Evolutionary conservation across 73 alveolate genomes (phyloP), one percentile per base, ranked within the genome.

Genomic region (Tetrahymena borealis): DNA sequence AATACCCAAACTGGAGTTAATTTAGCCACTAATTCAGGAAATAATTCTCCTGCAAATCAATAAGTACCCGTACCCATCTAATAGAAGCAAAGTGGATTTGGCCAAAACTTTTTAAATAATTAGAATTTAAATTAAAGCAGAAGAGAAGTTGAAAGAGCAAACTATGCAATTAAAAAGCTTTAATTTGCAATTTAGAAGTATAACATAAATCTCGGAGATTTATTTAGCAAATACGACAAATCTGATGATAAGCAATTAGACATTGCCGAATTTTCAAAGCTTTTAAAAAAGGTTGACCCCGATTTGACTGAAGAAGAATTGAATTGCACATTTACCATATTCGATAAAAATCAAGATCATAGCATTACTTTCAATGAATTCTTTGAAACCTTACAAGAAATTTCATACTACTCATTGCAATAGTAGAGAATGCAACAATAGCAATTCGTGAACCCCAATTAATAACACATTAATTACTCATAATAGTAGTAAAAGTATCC

Each of bases 201-300:
- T 42, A 93, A 93, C 38, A 93, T 93, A 43, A 93, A 93, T 39
- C 78, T 93, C 28, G 28, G 90, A 13, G 95, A 93, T 40, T 93
- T 93, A 85, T 93, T 93, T 36, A 93, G 91, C 39, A 93, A 93
- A 91, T 93, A 60, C 79, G 95, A 93, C 32, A 93, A 85, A 79
- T 93, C 95, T 4, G 91, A 91, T 37, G 95, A 93, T 93, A 32
- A 93, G 40, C 42, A 77, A 39, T 40, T 93, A 40, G 95, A 93
- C 78, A 42, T 60, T 11, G 24, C 20, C 32, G 95, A 93, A 40
- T 79, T 93, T 91, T 91, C 93, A 13, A 38, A 41, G 43, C 91
- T 93, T 13, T 40, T 93, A 39, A 93, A 85, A 43, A 93, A 92
- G 39, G 91, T 93, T 32, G 95, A 93, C 35, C 79, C 95, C 11